Evolutionary conservation across 2,329 filamentous ascomycete species (phyloP).

Genomic region (Aspergillus novoparasiticus): DNA sequence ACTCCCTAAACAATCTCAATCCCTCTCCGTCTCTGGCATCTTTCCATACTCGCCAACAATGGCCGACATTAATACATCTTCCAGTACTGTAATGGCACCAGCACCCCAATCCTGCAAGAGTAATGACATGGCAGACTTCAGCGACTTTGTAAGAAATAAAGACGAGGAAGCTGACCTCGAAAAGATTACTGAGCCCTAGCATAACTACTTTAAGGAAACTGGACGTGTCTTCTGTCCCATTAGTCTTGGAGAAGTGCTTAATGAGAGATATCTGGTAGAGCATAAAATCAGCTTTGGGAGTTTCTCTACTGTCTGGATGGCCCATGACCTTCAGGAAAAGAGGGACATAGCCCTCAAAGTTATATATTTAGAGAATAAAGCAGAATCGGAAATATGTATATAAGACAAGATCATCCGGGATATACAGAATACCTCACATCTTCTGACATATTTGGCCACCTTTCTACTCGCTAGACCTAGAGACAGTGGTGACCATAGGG

Average conservation of each 20-base stretch:
- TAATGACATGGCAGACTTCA: too few relatives aligned
- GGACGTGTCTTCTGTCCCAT: constrained; percentile 22
- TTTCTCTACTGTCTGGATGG: constrained; percentile 31
- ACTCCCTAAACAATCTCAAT: too few relatives aligned
- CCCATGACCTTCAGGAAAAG: constrained; percentile 22
- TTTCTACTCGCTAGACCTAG: constrained; percentile 19
- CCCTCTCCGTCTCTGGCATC: too few relatives aligned
- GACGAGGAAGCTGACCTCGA: constrained; percentile 14
- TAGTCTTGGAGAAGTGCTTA: constrained; percentile 23
- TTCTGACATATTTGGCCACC: constrained; percentile 23
- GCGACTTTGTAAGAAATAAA: too few relatives aligned
- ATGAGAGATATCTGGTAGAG: constrained; percentile 27
- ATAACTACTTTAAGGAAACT: constrained; percentile 20
- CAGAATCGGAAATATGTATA: constrained; percentile 21
- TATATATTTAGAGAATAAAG: constrained; percentile 20
- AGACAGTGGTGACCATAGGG: constrained; percentile 18
- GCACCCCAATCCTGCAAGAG: too few relatives aligned
- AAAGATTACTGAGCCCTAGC: constrained; percentile 21
- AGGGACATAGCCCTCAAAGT: constrained; percentile 29
- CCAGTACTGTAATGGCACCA: too few relatives aligned
- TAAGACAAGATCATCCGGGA: constrained; percentile 24
- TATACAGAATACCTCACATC: constrained; percentile 20
- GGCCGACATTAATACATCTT: too few relatives aligned
- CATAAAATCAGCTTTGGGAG: constrained; percentile 29
- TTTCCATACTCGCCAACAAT: too few relatives aligned